phyloP scores from a whole-genome alignment of 2,329 filamentous ascomycete species.

The Hirsutella rhossiliensis region DNA sequence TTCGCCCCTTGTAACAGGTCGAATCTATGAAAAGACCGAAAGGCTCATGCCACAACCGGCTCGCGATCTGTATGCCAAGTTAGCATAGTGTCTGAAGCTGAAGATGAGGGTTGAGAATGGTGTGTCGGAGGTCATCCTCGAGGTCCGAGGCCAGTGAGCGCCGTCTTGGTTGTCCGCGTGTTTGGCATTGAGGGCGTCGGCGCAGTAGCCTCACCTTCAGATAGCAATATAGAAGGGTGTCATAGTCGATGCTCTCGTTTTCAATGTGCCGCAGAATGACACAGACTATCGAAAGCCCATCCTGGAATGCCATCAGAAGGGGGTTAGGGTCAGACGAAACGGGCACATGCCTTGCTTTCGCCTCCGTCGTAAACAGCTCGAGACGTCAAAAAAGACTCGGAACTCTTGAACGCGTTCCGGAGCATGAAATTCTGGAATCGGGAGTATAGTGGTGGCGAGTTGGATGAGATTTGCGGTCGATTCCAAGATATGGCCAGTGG shows the following conservation, averaged over 20 bases:
- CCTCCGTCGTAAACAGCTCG: constrained; percentile 59
- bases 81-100: not conserved
- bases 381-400: constrained; percentile 51
- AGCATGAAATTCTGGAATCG: constrained; percentile 65
- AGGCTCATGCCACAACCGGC: constrained; percentile 56
- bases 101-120: no score
- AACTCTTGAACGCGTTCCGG: constrained; percentile 52
- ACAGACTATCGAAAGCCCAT: constrained; percentile 56
- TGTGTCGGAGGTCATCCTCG: no score
- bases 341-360: constrained; percentile 45
- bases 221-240: constrained; percentile 55
- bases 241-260: constrained; percentile 50
- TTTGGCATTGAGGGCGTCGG: not conserved
- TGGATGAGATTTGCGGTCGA: constrained; percentile 50
- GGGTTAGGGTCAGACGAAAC: not conserved
- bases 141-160: no score
- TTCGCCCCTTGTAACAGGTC: constrained; percentile 57
- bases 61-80: constrained; percentile 42
- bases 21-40: constrained; percentile 58
- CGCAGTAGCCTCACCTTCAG: constrained; percentile 37
- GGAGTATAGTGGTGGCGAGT: constrained; percentile 52
- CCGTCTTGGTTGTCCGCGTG: no score
- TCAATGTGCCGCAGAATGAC: constrained; percentile 58
- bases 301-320: constrained; percentile 22
- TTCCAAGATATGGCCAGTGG: constrained; percentile 60